Evolutionary conservation across 108 stramenopile species (phyloP).

Genomic region (Stephanodiscus triporus): DNA sequence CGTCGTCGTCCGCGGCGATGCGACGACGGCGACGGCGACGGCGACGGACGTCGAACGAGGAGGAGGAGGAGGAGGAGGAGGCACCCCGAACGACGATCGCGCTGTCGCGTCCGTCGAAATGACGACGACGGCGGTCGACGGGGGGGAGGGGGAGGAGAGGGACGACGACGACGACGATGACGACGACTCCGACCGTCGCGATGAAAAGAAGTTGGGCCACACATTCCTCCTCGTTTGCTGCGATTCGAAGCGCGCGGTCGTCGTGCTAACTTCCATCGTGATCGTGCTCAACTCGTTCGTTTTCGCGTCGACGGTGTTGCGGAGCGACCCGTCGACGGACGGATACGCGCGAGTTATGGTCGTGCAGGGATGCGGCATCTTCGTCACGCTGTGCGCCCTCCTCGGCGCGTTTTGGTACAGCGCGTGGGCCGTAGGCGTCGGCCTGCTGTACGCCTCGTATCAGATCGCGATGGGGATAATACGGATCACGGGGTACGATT

Average conservation of each 20-base stretch:
- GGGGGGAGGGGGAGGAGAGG: too few relatives aligned
- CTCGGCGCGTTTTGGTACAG: constrained; percentile 27
- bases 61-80: too few relatives aligned
- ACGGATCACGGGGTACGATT: constrained; percentile 4
- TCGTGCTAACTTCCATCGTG: not conserved
- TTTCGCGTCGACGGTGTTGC: not conserved
- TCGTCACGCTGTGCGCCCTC: not conserved
- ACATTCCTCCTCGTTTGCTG: constrained; percentile 11
- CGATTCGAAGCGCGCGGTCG: constrained; percentile 2
- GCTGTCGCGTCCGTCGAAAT: too few relatives aligned
- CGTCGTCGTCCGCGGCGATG: too few relatives aligned
- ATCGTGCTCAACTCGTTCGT: not conserved
- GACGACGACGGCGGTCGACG: too few relatives aligned
- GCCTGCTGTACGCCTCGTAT: constrained; percentile 9
- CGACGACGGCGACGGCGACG: too few relatives aligned
- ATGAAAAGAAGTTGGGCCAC: constrained; percentile 3
- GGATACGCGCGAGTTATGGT: not conserved
- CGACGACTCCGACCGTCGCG: too few relatives aligned
- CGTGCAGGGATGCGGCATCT: constrained; percentile 8
- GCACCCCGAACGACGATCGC: too few relatives aligned
- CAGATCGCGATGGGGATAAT: constrained; percentile 17
- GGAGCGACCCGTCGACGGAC: not conserved
- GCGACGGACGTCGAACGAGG: too few relatives aligned
- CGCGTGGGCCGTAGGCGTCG: not conserved
- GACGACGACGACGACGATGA: too few relatives aligned